Base-by-base conservation (phyloP, 352 stramenopile genomes). In the Phytophthora ohioensis region DNA sequence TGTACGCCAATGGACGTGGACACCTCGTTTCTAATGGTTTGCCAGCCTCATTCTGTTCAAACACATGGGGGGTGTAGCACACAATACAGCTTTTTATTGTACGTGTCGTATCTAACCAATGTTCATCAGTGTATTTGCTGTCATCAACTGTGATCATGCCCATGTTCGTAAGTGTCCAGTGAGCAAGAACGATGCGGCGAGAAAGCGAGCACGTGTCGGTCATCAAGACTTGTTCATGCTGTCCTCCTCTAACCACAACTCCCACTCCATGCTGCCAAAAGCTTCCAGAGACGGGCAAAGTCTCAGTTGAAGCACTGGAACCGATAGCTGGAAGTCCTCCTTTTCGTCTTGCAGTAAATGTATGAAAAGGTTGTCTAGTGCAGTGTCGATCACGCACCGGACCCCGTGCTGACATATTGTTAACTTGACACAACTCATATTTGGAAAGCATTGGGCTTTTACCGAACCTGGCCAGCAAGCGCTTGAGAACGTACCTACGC, bases 21-120 rank as follows among this genome's bases (percentile, higher is more conserved):
- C 78, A 90, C 21, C 79, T 96, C 45, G 87, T 97, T 3, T 93
- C 92, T 4, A 65, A 85, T 36, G 89, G 87, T 78, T 91, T 13
- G 63, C 90, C n/a, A 96, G 84, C 47, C 76, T 98, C 53, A 89
- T 97, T 27, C 52, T 98, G 46, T 98, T 98, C 62, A 84, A 73
- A 39, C 89, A 89, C 67, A 67, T 83, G 17, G 9, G 81, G 81
- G 39, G 68, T 79, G 15, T 88, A 70, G 61, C 27, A n/a, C 45
- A 11, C 45, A n/a, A 42, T 38, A 27, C 21, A 27, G 21, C 21
- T 27, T 27, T 27, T 27, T 27, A 17, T 21, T 27, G 45, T 39
- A 11, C 15, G 2, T 17, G 30, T 6, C 15, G 21, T 58, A 70
- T 64, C 55, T 35, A 70, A 57, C 42, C 38, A 55, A 57, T 56